These are phyloP conservation scores for Hypoxylon sp. DNA, from an alignment of 2,329 filamentous ascomycete species.

Conservation along the genomic window DNA sequence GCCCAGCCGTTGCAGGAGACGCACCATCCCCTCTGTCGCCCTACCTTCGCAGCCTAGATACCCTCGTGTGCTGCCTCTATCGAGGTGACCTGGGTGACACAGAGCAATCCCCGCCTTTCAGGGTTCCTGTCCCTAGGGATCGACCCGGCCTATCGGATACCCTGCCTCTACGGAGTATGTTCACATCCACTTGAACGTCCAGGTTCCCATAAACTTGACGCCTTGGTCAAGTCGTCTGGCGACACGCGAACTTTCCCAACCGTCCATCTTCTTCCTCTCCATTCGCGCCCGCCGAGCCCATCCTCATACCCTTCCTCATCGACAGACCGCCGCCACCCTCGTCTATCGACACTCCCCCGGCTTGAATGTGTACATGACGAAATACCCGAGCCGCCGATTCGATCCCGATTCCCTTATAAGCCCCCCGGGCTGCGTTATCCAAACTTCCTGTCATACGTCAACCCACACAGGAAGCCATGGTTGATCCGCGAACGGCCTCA, in stretches of 20 bases:
- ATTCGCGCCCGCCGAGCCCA: slow-evolving; percentile 38
- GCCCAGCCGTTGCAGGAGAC: slow-evolving; percentile 2
- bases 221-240: slow-evolving; percentile 21
- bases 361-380: slow-evolving; percentile 45
- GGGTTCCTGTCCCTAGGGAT: slow-evolving; percentile 40
- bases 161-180: slow-evolving; percentile 43
- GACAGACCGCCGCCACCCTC: slow-evolving; percentile 31
- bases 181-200: slow-evolving; percentile 42
- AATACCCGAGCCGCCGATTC: slow-evolving; percentile 39
- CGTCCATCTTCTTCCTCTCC: slow-evolving; percentile 33
- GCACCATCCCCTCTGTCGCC: slow-evolving; percentile 12
- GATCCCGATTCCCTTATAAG: slow-evolving; percentile 45
- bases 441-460: slow-evolving; percentile 46
- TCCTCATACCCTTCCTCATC: slow-evolving; percentile 25
- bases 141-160: slow-evolving; percentile 47
- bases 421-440: slow-evolving; percentile 43
- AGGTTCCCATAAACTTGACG: slow-evolving; percentile 34
- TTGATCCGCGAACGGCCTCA: slow-evolving; percentile 41
- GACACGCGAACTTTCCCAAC: slow-evolving; percentile 40
- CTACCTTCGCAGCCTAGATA: slow-evolving; percentile 29
- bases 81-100: slow-evolving; percentile 36
- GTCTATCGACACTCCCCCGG: slow-evolving; percentile 26
- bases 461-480: slow-evolving; percentile 47
- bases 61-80: slow-evolving; percentile 18
- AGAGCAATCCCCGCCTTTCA: slow-evolving; percentile 38